Evolutionary conservation across 495 filamentous ascomycete genomes (phyloP).

Genomic region (Penicillium macrosclerotiorum): DNA sequence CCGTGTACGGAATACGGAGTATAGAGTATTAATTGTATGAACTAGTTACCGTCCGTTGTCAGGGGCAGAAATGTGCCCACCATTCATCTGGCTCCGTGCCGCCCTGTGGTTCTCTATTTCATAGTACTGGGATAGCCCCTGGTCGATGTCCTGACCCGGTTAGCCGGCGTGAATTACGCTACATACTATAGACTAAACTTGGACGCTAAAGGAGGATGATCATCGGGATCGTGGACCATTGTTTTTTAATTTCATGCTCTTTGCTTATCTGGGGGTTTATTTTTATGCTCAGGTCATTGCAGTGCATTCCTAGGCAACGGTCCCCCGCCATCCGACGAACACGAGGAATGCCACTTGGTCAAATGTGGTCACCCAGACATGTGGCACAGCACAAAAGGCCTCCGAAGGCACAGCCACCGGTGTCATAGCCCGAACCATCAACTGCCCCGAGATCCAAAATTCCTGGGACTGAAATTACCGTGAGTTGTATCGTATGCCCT

Average conservation of each 20-base stretch:
- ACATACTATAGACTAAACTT: too few relatives aligned
- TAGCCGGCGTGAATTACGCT: too few relatives aligned
- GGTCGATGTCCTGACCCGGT: not conserved
- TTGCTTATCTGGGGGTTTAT: too few relatives aligned
- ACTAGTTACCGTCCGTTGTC: too few relatives aligned
- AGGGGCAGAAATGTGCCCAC: too few relatives aligned
- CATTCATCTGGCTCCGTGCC: not conserved
- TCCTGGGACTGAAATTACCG: not conserved
- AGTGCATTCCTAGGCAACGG: not conserved
- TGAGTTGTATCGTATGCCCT: not conserved
- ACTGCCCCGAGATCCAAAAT: too few relatives aligned
- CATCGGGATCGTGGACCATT: too few relatives aligned
- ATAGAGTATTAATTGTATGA: too few relatives aligned
- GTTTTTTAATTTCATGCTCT: too few relatives aligned
- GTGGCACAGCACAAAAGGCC: too few relatives aligned
- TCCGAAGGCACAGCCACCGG: constrained; percentile 22
- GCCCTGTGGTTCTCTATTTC: not conserved
- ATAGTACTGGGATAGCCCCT: not conserved
- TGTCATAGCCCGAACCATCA: constrained; percentile 17
- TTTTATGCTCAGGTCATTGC: not conserved
- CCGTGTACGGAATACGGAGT: too few relatives aligned
- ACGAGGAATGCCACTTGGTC: constrained; percentile 15
- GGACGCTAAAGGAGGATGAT: too few relatives aligned
- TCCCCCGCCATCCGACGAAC: not conserved
- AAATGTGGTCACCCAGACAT: constrained; percentile 1